A percentile compares a stretch with the other conserved stretches of the same genome.
These are phyloP conservation scores for Nemania bipapillata DNA, from an alignment of 2,329 filamentous ascomycete species.

Conservation along the genomic window DNA sequence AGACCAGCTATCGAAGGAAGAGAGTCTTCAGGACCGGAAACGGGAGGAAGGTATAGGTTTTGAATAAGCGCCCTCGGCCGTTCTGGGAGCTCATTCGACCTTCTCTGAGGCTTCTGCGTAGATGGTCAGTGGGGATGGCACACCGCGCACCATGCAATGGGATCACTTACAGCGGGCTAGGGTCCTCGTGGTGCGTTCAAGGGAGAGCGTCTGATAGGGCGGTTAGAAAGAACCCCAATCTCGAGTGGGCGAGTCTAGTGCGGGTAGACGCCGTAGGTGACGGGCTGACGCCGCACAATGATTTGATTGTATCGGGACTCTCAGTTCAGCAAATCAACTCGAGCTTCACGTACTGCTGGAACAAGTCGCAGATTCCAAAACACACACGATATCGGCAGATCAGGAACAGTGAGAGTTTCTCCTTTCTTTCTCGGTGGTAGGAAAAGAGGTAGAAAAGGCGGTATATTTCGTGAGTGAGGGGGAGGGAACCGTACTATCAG, in stretches of 20 bases:
- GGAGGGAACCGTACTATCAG: not conserved
- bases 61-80: constrained; percentile 59
- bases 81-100: constrained; percentile 51
- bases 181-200: constrained; percentile 53
- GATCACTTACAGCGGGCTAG: constrained; percentile 55
- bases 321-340: constrained; percentile 43
- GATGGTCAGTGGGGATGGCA: constrained; percentile 54
- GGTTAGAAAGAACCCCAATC: constrained; percentile 52
- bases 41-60: constrained; percentile 62
- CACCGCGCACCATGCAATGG: constrained; percentile 53
- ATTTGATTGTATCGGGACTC: constrained; percentile 43
- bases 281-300: constrained; percentile 52
- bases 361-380: constrained; percentile 40
- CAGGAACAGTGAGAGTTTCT: constrained; percentile 14
- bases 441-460: not conserved
- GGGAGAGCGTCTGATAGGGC: constrained; percentile 58
- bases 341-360: constrained; percentile 37
- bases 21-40: constrained; percentile 51
- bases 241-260: constrained; percentile 55
- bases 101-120: constrained; percentile 53
- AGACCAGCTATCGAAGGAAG: constrained; percentile 68
- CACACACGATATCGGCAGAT: constrained; percentile 11
- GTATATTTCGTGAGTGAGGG: constrained; percentile 10
- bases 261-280: constrained; percentile 60
- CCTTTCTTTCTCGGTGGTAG: constrained; percentile 5